These are phyloP conservation scores for Cocos nucifera DNA, from an alignment of 176 grass and related monocot genomes.

Conservation along the genomic window DNA sequence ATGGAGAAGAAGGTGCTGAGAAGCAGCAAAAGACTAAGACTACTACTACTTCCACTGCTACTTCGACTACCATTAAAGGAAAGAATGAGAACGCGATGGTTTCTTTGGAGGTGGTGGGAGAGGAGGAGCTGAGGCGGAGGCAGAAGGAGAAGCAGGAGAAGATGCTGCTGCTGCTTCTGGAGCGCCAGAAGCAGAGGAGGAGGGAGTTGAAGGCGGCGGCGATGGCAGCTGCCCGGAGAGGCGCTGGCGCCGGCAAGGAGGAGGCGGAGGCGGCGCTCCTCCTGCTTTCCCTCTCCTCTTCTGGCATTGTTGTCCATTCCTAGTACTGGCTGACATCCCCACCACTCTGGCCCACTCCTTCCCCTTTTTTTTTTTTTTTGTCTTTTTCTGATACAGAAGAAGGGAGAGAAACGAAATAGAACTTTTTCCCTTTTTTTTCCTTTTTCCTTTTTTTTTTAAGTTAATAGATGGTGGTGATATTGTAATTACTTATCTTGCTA, in stretches of 20 bases:
- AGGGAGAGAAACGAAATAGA: too few relatives aligned
- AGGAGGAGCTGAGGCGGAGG: conserved; percentile 4
- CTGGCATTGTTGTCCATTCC: conserved; percentile 6
- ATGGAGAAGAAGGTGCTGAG: not conserved
- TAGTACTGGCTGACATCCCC: not conserved
- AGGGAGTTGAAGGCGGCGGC: not conserved
- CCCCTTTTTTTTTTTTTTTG: too few relatives aligned
- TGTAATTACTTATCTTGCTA: too few relatives aligned
- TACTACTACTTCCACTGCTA: not conserved
- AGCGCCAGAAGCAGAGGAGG: not conserved
- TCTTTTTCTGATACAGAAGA: too few relatives aligned
- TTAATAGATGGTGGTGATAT: too few relatives aligned
- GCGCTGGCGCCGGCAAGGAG: not conserved
- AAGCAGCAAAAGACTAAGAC: conserved; percentile 2
- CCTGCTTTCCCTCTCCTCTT: conserved; percentile 18
- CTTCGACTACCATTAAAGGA: not conserved
- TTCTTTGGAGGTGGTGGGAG: not conserved
- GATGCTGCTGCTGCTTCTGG: conserved; percentile 12
- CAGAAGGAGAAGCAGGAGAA: conserved; percentile 21
- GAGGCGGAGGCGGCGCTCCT: conserved; percentile 19
- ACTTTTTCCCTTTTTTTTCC: too few relatives aligned
- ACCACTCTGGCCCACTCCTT: too few relatives aligned
- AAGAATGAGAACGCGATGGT: not conserved
- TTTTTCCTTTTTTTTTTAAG: too few relatives aligned
- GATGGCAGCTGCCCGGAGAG: not conserved